Conservation (phyloP, 148 eudicot genomes). For the Silene uniflora region DNA sequence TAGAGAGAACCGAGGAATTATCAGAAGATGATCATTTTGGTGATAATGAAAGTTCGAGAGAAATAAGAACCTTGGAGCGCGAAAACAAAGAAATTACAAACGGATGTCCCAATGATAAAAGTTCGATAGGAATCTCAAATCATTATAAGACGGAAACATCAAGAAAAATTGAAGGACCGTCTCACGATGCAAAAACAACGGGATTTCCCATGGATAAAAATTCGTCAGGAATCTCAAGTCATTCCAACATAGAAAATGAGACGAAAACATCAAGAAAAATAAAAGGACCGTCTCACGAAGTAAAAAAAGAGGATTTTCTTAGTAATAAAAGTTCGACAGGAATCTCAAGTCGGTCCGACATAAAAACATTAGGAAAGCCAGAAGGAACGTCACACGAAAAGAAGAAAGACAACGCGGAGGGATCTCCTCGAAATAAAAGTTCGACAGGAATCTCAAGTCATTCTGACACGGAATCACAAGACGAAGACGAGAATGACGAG, state of each 20-base stretch:
- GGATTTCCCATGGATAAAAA: no score
- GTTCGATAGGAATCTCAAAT: background rate
- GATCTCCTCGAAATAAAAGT: background rate
- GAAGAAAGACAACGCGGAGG: background rate
- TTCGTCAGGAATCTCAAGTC: background rate
- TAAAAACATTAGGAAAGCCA: background rate
- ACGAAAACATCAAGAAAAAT: background rate
- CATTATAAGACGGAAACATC: conserved; percentile 7
- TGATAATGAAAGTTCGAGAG: background rate
- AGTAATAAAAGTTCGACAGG: background rate
- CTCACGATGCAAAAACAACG: no score
- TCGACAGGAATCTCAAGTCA: conserved; percentile 20
- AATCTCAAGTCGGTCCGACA: background rate
- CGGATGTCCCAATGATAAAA: conserved; percentile 13
- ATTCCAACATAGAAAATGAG: background rate
- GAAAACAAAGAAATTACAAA: no score
- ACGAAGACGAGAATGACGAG: conserved; percentile 37
- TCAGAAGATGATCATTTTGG: conserved; percentile 19
- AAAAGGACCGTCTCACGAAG: background rate
- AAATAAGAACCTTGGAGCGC: no score
- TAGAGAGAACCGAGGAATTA: conserved; percentile 25
- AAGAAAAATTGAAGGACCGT: no score
- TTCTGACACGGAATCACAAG: conserved; percentile 30
- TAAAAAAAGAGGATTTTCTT: background rate
- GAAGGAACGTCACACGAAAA: background rate